A percentile compares a stretch with the other conserved stretches of the same genome.
Conservation (phyloP, 192 early-diverging fungal genomes). For the Coemansia sp. region DNA sequence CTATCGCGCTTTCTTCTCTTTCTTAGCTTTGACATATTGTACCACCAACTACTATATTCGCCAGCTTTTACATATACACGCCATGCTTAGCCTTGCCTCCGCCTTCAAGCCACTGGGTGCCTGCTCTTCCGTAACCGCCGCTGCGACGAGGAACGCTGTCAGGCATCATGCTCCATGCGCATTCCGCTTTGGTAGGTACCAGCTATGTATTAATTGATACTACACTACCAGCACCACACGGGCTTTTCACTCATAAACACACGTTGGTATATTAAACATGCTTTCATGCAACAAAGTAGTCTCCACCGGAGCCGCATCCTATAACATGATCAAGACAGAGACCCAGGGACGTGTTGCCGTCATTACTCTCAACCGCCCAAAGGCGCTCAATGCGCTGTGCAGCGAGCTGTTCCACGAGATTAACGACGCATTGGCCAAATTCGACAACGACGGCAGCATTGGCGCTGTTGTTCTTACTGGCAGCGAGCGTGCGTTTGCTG, state of each 20-base stretch:
- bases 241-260: background rate
- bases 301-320: conserved; percentile 25
- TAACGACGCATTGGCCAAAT: conserved; percentile 78
- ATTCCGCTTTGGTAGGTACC: conserved; percentile 34
- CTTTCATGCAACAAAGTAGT: conserved; percentile 22
- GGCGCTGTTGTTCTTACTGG: conserved; percentile 96
- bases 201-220: background rate
- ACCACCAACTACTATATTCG: background rate
- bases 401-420: conserved; percentile 90
- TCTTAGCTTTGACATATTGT: too few relatives aligned
- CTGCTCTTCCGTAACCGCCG: background rate
- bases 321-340: conserved; percentile 64
- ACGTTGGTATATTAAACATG: too few relatives aligned
- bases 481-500: conserved; percentile 94
- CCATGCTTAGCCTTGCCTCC: conserved; percentile 29
- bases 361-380: conserved; percentile 90
- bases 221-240: background rate
- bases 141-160: conserved; percentile 4
- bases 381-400: conserved; percentile 96
- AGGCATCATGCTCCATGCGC: background rate
- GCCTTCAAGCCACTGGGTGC: conserved; percentile 4
- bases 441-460: conserved; percentile 73
- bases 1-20: too few relatives aligned
- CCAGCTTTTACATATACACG: background rate
- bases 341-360: conserved; percentile 81